Base-by-base conservation (phyloP, 31 red algal genomes). In the Odonthalia washingtoniensis region DNA sequence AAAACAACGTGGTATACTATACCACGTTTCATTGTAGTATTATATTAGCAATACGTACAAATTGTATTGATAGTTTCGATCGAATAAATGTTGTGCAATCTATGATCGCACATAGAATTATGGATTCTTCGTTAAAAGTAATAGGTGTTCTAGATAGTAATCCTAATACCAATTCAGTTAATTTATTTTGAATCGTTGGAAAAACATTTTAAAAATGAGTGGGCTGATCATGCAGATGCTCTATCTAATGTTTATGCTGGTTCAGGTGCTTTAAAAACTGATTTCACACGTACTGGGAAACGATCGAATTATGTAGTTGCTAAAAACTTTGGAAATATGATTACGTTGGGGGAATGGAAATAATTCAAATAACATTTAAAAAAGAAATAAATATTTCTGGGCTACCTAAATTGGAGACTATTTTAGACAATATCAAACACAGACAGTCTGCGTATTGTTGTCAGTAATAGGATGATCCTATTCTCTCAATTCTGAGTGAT, bases 21-120 rank as follows among this genome's bases (percentile, higher is more conserved):
- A n/a, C n/a, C n/a, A n/a, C n/a, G n/a, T n/a, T n/a, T n/a, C n/a
- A n/a, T n/a, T n/a, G n/a, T n/a, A n/a, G n/a, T n/a, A n/a, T n/a
- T n/a, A n/a, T n/a, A n/a, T n/a, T n/a, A 60, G 93, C 89, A 60
- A 81, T 98, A 9, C 93, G 96, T 24, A 95, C 93, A 30, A 98
- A 98, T 69, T 98, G 96, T 68, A 90, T 98, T 27, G 96, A 98
- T 45, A 95, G 89, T 80, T 81, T 98, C 38, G 96, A 98, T 77
- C 90, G 96, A 27, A 98, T 93, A 46, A 98, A 98, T 81, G 96
- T 98, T 14, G 92, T 98, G 41, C 96, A 98, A 77, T 90, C 89
- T 68, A 93, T 88, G 30, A 93, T 98, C 37, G 96, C 96, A 0
- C 85, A 84, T 61, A 67, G 80, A n/a, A 87, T 95, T 30, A 87